A percentile compares a stretch with the other conserved stretches of the same genome.
Evolutionary conservation across 2,329 filamentous ascomycete genomes (phyloP).

Genomic region (Diaporthe citriasiana): DNA sequence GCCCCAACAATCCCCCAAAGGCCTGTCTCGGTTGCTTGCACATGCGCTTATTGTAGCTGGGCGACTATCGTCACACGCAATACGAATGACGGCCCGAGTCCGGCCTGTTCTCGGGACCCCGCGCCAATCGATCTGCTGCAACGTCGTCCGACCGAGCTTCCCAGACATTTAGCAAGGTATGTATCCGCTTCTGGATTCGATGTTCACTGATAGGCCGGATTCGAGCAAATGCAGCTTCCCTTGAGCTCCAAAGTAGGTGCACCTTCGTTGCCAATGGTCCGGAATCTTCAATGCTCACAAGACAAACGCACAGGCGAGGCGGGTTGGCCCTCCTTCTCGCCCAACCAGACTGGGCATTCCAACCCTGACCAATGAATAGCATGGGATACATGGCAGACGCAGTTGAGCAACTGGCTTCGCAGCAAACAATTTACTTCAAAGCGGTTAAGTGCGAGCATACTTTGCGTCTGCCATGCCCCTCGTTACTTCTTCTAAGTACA

Average conservation of each 20-base stretch:
- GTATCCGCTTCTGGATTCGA: not conserved
- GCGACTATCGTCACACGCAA: constrained; percentile 5
- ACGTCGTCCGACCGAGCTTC: not conserved
- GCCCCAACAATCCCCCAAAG: not conserved
- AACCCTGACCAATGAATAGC: not conserved
- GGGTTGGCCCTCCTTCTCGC: not conserved
- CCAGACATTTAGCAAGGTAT: not conserved
- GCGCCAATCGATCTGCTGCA: constrained; percentile 21
- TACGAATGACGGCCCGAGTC: constrained; percentile 24
- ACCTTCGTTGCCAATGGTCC: not conserved
- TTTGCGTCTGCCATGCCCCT: not conserved
- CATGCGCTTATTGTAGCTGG: constrained; percentile 8
- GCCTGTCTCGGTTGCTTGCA: constrained; percentile 21
- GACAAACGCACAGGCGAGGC: not conserved
- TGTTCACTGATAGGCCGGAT: not conserved
- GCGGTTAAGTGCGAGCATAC: not conserved
- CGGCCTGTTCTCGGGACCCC: not conserved
- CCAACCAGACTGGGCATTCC: not conserved
- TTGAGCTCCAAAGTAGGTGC: not conserved
- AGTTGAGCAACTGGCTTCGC: not conserved
- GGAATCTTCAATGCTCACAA: not conserved
- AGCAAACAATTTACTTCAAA: constrained; percentile 3
- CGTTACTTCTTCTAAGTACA: too few relatives aligned
- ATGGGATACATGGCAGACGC: not conserved
- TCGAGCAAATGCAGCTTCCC: constrained; percentile 27